Percentiles rank a stretch among this genome's conserved stretches.
Conservation (phyloP, 345 rosid species). For the Durio zibethinus region DNA sequence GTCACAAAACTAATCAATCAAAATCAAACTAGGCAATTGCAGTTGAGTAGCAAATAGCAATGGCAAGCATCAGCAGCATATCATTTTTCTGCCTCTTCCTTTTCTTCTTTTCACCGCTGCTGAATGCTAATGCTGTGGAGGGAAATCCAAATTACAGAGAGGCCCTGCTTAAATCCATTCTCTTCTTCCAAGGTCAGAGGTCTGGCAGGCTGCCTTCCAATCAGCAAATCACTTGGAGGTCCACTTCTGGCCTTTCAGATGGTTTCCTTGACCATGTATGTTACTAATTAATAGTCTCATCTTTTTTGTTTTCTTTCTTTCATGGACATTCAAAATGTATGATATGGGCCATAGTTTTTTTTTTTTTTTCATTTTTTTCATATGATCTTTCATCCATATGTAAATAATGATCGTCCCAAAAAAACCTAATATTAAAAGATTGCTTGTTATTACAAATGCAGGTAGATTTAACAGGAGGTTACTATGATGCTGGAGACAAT, state of each 20-base stretch:
- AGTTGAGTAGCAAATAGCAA: slow-evolving; percentile 8
- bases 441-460: slow-evolving; percentile 24
- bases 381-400: too few species aligned
- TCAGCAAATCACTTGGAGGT: slow-evolving; percentile 67
- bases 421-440: too few species aligned
- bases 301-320: neutral
- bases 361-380: too few species aligned
- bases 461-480: slow-evolving; percentile 90
- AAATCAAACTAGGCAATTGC: neutral
- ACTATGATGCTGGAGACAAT: slow-evolving; percentile 94
- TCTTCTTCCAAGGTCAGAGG: slow-evolving; percentile 90
- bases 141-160: slow-evolving; percentile 73
- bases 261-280: slow-evolving; percentile 60
- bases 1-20: neutral
- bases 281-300: neutral
- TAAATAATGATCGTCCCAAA: too few species aligned
- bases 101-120: slow-evolving; percentile 23
- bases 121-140: slow-evolving; percentile 28
- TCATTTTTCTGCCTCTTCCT: slow-evolving; percentile 21
- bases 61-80: slow-evolving; percentile 9
- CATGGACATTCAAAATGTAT: neutral
- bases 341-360: too few species aligned
- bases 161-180: slow-evolving; percentile 69
- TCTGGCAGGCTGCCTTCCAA: slow-evolving; percentile 64
- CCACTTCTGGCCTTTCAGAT: slow-evolving; percentile 71